Conservation (phyloP, 1,284 basidiomycete genomes). For the Pseudozyma thailandica region DNA sequence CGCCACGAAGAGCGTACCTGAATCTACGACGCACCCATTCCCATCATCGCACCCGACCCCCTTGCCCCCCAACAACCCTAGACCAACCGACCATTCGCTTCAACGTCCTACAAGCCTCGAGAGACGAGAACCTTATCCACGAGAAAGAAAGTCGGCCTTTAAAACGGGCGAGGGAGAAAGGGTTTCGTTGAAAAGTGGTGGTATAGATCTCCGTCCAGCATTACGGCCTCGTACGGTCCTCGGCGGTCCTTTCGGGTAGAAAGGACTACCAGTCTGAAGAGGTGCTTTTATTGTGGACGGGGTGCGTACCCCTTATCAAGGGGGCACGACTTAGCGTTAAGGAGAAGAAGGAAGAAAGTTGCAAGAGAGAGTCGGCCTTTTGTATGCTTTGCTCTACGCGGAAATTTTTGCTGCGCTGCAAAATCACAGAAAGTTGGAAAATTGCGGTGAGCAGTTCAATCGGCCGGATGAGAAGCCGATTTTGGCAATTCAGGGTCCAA, state of each 20-base stretch:
- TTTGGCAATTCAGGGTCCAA: conserved; percentile 6
- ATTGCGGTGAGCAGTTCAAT: neutral
- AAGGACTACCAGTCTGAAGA: conserved; percentile 46
- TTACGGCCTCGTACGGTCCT: conserved; percentile 59
- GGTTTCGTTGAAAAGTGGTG: conserved; percentile 2
- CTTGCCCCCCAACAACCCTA: neutral
- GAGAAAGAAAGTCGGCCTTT: neutral
- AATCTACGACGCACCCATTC: conserved; percentile 52
- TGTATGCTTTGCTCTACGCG: conserved; percentile 2
- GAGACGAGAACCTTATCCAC: conserved; percentile 6
- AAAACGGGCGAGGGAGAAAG: neutral
- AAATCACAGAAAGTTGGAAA: neutral
- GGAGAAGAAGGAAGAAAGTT: conserved; percentile 26
- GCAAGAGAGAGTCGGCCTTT: neutral
- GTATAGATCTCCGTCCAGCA: conserved; percentile 53
- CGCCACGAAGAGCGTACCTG: conserved; percentile 44
- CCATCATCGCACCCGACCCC: conserved; percentile 40
- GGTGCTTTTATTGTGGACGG: conserved; percentile 58
- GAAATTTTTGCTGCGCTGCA: neutral
- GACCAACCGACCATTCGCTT: neutral
- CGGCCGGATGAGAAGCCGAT: neutral
- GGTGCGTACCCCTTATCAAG: conserved; percentile 44
- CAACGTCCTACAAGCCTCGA: conserved; percentile 13
- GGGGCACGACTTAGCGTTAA: conserved; percentile 51
- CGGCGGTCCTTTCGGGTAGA: conserved; percentile 25